phyloP scores from a whole-genome alignment of 139 green algal species.

The Chlamydomonas sp. region DNA sequence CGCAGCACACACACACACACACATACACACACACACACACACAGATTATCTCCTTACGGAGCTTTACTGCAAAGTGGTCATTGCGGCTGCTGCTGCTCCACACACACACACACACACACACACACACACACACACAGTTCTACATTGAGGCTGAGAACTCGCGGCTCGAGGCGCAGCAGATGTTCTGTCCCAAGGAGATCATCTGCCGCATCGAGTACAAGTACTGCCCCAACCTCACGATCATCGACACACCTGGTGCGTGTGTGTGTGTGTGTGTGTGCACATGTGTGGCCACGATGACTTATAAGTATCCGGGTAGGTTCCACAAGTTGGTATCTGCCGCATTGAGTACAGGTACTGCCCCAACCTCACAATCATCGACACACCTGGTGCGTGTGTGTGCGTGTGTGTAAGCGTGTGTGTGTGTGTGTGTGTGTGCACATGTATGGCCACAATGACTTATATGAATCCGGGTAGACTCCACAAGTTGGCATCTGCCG shows the following conservation, averaged over 20 bases:
- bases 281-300: slow-evolving; percentile 63
- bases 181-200: slow-evolving; percentile 92
- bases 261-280: no score
- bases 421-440: no score
- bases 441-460: slow-evolving; percentile 64
- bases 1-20: background rate
- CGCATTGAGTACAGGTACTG: slow-evolving; percentile 92
- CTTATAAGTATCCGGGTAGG: background rate
- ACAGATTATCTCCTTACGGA: background rate
- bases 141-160: slow-evolving; percentile 71
- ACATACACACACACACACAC: background rate
- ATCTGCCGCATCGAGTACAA: slow-evolving; percentile 90
- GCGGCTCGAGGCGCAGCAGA: slow-evolving; percentile 73
- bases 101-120: background rate
- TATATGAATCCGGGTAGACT: background rate
- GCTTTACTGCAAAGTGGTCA: no score
- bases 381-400: slow-evolving; percentile 81
- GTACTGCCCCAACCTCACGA: slow-evolving; percentile 94
- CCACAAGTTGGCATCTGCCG: slow-evolving; percentile 70
- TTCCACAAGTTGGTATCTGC: slow-evolving; percentile 67
- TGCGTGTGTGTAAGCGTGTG: no score
- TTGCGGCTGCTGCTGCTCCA: no score
- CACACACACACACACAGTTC: slow-evolving; percentile 43
- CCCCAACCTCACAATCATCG: slow-evolving; percentile 96
- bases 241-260: slow-evolving; percentile 91